Base-by-base conservation (phyloP, 768 basidiomycete species). In the Tephrocybe sp. region DNA sequence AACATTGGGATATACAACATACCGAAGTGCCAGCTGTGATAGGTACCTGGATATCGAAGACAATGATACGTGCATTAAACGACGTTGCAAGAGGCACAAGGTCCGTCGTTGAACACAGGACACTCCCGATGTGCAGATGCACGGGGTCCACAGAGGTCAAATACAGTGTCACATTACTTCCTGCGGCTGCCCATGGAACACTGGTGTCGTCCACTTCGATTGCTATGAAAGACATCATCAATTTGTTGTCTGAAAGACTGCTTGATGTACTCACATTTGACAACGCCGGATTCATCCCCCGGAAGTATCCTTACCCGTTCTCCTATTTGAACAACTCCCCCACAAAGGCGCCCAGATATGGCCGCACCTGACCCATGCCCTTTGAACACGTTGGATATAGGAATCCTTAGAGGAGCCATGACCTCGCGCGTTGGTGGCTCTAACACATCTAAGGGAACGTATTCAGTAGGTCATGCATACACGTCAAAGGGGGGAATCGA, bases 371-470 rank as follows among this genome's bases (percentile, higher is more conserved):
- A 82, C 13, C 85, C 82, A 61, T 87, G 86, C 3, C 90, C 88
- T 66, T 86, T 94, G 76, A 95, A 98, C 3, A 98, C 91, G 63
- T 99, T 98, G 11, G 93, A 88, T 18, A 98, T 80, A 0, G 97
- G 97, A 38, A 97, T 75, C 30, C 97, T 82, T 19, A 95, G 66
- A 0, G 94, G 86, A 0, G 82, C 76, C 3, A 76, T 73, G 40
- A 94, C 83, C 45, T 93, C 86, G 39, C 94, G 77, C 7, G 70
- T 60, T 0, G 94, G 94, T 0, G 93, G 90, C 50, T 90, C 88
- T 34, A 97, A 68, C 50, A 77, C 69, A 68, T 97, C 94, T 93
- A 52, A 36, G 7, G 16, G 25, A 25, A 46, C 4, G 39, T 42
- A 31, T 21, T 8, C 4, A 8, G 34, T 10, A 54, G 19, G 16